Evolutionary conservation across 2,329 filamentous ascomycete species (phyloP), one percentile per base, ranked within the genome.

Genomic region (Cladorrhinum sp.): DNA sequence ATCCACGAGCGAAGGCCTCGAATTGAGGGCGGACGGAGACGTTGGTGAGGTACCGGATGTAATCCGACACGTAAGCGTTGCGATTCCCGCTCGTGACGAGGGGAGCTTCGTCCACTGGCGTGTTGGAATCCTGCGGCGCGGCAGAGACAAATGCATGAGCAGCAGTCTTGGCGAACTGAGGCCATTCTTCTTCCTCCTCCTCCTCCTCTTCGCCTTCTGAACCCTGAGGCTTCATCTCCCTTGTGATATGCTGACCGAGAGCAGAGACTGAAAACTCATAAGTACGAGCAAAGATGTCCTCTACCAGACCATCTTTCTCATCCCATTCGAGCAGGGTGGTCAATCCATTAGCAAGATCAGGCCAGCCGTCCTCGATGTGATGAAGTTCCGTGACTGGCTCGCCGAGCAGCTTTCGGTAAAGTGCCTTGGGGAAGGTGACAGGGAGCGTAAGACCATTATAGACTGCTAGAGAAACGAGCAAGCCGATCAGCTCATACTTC

Each of bases 371-470:
- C 2, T 82, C 79, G 63, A 98, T 92, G 71, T 93, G 87, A 51
- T 91, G 84, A 1, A 95, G 77, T 59, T 87, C 83, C 32, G 85
- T 85, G 16, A 90, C 85, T 8, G 87, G 85, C 61, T 88, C 79
- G 8, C 84, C 85, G 0, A 96, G 79, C 0, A 98, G 80, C 67
- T 91, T 91, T 57, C 86, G 83, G 75, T 99, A 99, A 2, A 99
- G 82, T 0, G 88, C 90, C 60, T 85, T 83, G 0, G 95, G 95
- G 62, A 99, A 95, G 1, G 89, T 96, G 48, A 98, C 83, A 0
- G 95, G 95, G 1, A 99, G 79, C 0, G 93, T 96, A 23, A 98
- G 80, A 1, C 93, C 93, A 66, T 99, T 99, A 76, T 95, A 97
- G 3, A 98, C 78, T 4, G 95, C 95, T 18, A 99, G 80, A 1